A percentile compares a stretch with the other conserved stretches of the same genome.
Evolutionary conservation across 345 rosid genomes (phyloP).

Genomic region (Odontarrhena argentea): DNA sequence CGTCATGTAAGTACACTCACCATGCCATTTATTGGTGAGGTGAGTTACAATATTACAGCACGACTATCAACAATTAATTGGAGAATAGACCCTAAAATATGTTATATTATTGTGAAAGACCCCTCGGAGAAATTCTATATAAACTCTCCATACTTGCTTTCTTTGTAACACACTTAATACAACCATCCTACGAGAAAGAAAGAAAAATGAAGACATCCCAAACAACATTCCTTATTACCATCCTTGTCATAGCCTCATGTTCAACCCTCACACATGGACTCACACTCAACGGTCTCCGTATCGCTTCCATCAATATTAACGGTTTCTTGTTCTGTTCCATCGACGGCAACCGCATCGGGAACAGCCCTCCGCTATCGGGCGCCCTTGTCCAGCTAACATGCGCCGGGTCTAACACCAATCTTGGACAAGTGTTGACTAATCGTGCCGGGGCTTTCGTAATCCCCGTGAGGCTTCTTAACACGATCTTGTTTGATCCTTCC

Average conservation of each 20-base stretch:
- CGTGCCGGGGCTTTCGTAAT: conserved; percentile 24
- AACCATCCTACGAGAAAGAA: not conserved
- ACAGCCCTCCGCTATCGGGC: conserved; percentile 29
- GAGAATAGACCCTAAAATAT: conserved; percentile 1
- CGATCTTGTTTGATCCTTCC: conserved; percentile 21
- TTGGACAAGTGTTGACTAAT: conserved; percentile 31
- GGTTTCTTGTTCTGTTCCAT: conserved; percentile 27
- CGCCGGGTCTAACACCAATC: conserved; percentile 10
- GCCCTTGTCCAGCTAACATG: conserved; percentile 28
- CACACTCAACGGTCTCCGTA: conserved; percentile 30
- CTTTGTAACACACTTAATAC: not conserved
- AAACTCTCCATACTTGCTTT: not conserved
- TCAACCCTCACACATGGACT: conserved; percentile 23
- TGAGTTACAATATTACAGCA: not conserved
- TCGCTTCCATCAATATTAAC: conserved; percentile 14
- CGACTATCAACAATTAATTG: conserved; percentile 1
- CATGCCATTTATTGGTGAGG: not conserved
- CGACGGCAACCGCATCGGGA: conserved; percentile 19
- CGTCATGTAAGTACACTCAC: not conserved
- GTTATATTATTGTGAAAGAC: not conserved
- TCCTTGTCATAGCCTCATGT: conserved; percentile 24
- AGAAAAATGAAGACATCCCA: conserved; percentile 26
- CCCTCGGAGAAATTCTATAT: conserved; percentile 16
- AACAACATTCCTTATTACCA: conserved; percentile 12
- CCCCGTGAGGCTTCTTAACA: conserved; percentile 20